Evolutionary conservation across 1,139 yeast genomes (phyloP).

Genomic region (Hansenula lynferdii): DNA sequence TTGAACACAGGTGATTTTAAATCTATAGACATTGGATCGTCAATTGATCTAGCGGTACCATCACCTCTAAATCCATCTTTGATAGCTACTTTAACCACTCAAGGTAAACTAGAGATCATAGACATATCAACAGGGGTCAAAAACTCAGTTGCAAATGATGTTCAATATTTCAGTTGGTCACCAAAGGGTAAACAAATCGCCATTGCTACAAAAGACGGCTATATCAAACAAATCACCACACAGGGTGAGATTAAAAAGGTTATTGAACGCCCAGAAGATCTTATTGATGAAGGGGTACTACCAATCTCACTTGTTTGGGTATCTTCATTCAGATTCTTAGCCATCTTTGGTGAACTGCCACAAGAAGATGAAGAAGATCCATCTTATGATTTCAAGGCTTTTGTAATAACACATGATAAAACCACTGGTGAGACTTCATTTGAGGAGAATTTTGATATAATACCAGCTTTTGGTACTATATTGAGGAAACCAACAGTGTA

Average conservation of each 20-base stretch:
- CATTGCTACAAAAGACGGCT: constrained; percentile 22
- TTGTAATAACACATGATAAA: constrained; percentile 10
- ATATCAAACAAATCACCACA: constrained; percentile 19
- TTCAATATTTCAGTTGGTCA: constrained; percentile 28
- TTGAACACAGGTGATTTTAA: constrained; percentile 5
- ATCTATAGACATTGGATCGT: constrained; percentile 1
- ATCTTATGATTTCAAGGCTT: constrained; percentile 11
- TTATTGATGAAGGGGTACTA: constrained; percentile 7
- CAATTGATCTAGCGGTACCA: constrained; percentile 12
- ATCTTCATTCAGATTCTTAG: constrained; percentile 9
- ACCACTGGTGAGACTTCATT: constrained; percentile 12
- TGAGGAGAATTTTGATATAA: constrained; percentile 42
- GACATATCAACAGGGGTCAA: constrained; percentile 6
- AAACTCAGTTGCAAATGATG: constrained; percentile 12
- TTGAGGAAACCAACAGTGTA: constrained; percentile 49
- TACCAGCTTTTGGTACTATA: constrained; percentile 55
- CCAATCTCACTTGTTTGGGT: constrained; percentile 19
- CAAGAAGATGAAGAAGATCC: constrained; percentile 16
- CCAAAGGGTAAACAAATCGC: constrained; percentile 29
- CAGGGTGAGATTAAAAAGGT: constrained; percentile 22
- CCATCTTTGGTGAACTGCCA: constrained; percentile 13
- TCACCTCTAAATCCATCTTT: constrained; percentile 12
- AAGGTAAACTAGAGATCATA: constrained; percentile 14
- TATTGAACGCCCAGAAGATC: constrained; percentile 19
- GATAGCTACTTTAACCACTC: constrained; percentile 19